Evolutionary conservation across 2,329 filamentous ascomycete species (phyloP), one percentile per base, ranked within the genome.

Genomic region (Venturia nashicola): DNA sequence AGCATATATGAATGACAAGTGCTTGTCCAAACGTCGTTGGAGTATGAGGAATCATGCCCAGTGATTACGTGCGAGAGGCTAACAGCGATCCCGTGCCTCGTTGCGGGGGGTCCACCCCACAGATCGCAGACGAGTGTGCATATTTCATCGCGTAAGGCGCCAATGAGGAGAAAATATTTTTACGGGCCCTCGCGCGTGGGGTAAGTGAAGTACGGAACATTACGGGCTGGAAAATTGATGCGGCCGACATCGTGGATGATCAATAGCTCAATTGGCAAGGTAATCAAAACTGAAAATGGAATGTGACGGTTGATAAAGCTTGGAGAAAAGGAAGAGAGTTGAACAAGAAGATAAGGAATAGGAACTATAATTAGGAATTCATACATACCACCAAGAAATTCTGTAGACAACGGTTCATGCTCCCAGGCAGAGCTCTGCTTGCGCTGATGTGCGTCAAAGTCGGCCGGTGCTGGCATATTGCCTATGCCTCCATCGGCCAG

Each of bases 1-100:
- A 57, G 32, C 8, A 57, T 39, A 55, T 9, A 57, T 57, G 51
- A n/a, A 57, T 6, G 16, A 63, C 72, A 73, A 71, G 62, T 61
- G 20, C 1, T 23, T n/a, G 36, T 14, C 11, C 27, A 23, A 9
- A 44, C 5, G 60, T 61, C 27, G 61, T 32, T 46, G 61, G 43
- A 54, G 34, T 62, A 46, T 48, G 32, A 46, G 44, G 34, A 54
- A 62, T 62, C 43, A 61, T 57, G 51, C 27, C 51, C 14, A 36
- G 51, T 14, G 32, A 57, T 57, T 18, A n/a, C 51, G 51, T 57
- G 51, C 51, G 14, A 51, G 51, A 9, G 51, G 51, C 51, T 36
- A 57, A 57, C 51, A 48, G 7, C 11, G 32, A 1, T 36, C 23
- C 23, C 51, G 32, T 14, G 51, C 51, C 51, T 55, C 51, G 32